A percentile compares a stretch with the other conserved stretches of the same genome.
Conservation (phyloP, 2,329 filamentous ascomycete genomes). For the Aspergillus sp. region DNA sequence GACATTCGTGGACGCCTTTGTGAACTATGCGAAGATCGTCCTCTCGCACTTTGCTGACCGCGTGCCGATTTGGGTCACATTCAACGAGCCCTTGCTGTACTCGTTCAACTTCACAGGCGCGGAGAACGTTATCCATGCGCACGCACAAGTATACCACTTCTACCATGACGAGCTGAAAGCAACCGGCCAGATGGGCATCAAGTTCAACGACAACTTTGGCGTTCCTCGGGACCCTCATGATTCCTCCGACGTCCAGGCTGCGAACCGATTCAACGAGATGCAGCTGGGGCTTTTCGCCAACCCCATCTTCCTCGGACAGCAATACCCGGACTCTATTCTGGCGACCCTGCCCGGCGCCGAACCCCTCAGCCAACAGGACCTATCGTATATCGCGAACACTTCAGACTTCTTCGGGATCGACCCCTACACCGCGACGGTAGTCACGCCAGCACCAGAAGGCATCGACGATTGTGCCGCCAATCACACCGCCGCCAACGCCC, state of each 20-base stretch:
- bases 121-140: slow-evolving; percentile 51
- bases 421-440: slow-evolving; percentile 57
- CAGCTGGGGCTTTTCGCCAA: slow-evolving; percentile 43
- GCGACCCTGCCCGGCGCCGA: slow-evolving; percentile 46
- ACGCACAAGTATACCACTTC: slow-evolving; percentile 35
- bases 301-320: slow-evolving; percentile 46
- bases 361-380: slow-evolving; percentile 48
- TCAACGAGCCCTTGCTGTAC: slow-evolving; percentile 42
- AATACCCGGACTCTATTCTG: slow-evolving; percentile 45
- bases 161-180: slow-evolving; percentile 44
- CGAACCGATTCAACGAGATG: slow-evolving; percentile 84
- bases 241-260: slow-evolving; percentile 73
- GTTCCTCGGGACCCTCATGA: slow-evolving; percentile 41
- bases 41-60: slow-evolving; percentile 39
- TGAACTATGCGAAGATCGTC: slow-evolving; percentile 40
- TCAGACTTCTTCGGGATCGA: slow-evolving; percentile 59
- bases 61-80: slow-evolving; percentile 43
- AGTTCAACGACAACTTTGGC: slow-evolving; percentile 53
- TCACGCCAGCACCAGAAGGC: slow-evolving; percentile 48
- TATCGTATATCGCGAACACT: slow-evolving; percentile 51
- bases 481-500: slow-evolving; percentile 30
- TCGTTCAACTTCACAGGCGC: slow-evolving; percentile 47
- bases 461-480: slow-evolving; percentile 52
- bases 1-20: slow-evolving; percentile 42
- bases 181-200: slow-evolving; percentile 42